Conservation (phyloP, 176 grass and related monocot species). For the Musa beccarii region DNA sequence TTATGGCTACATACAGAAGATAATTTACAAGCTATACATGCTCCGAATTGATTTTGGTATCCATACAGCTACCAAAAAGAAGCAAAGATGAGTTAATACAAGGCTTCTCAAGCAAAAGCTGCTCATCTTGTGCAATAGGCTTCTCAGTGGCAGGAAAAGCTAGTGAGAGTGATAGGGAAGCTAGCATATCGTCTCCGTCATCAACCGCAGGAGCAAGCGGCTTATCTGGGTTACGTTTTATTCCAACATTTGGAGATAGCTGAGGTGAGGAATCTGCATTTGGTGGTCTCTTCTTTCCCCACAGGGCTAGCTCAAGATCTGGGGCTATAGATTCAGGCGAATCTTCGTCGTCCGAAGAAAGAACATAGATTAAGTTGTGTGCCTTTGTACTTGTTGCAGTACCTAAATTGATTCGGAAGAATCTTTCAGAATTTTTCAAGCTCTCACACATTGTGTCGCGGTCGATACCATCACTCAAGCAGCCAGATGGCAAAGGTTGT, state of each 20-base stretch:
- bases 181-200: conserved; percentile 23
- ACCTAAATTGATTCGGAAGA: conserved; percentile 43
- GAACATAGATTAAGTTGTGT: conserved; percentile 18
- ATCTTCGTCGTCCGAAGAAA: conserved; percentile 41
- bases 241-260: conserved; percentile 23
- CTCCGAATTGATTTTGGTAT: not conserved
- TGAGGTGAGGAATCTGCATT: conserved; percentile 20
- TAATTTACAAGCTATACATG: not conserved
- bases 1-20: not conserved
- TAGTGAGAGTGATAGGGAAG: conserved; percentile 46
- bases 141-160: conserved; percentile 27
- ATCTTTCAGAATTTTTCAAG: conserved; percentile 27
- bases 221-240: conserved; percentile 27
- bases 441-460: conserved; percentile 30
- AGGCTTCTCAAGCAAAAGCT: conserved; percentile 3
- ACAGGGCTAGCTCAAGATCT: conserved; percentile 37
- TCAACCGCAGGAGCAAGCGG: conserved; percentile 4
- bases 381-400: conserved; percentile 9
- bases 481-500: conserved; percentile 29
- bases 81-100: not conserved
- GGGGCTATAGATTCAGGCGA: conserved; percentile 18
- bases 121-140: not conserved
- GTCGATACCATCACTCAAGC: conserved; percentile 29
- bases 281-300: conserved; percentile 25
- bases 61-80: conserved; percentile 1